Evolutionary conservation across 352 stramenopile species (phyloP), one percentile per base, ranked within the genome.

Genomic region (Phytopythium mirpurense): DNA sequence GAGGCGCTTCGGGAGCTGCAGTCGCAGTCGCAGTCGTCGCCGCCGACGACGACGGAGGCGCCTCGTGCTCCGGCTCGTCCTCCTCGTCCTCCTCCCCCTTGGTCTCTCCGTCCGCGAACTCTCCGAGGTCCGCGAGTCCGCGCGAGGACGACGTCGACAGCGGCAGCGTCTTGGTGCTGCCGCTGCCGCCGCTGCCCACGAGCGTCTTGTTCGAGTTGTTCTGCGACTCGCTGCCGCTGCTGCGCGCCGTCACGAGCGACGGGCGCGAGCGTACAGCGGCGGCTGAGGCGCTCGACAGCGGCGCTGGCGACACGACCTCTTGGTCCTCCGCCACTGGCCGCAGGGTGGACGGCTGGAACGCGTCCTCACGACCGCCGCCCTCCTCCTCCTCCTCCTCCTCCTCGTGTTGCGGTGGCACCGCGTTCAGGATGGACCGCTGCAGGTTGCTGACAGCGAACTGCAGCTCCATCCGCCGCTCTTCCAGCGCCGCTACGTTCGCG

Each of bases 371-470:
- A 10, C 45, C 61, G 62, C 14, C 66, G 24, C 65, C 63, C 26
- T 76, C 55, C 16, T 72, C 67, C 49, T 70, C 66, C 27, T 36
- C 64, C 16, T 51, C 66, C 27, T 68, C 63, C 23, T 76, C 57
- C 12, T 74, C 67, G 46, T 70, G 29, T 19, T 19, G 29, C 26
- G 61, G 65, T 45, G 62, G 56, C 18, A 64, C 53, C 18, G 80
- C 87, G 59, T 91, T 91, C 27, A 91, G 56, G 27, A 91, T 91
- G 40, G 86, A 78, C 24, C 76, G 64, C 42, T 89, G 86, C 51
- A 91, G 87, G 57, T 91, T 91, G 56, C 85, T 79, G 48, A 91
- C 86, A 24, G 81, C 78, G 24, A 88, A 91, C 38, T 81, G 68
- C 38, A 91, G 74, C 62, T 91, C 81, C 59, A 75, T 74, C 47